Evolutionary conservation across 1,139 yeast species (phyloP).

Genomic region (Saccharomyces pastorianus): DNA sequence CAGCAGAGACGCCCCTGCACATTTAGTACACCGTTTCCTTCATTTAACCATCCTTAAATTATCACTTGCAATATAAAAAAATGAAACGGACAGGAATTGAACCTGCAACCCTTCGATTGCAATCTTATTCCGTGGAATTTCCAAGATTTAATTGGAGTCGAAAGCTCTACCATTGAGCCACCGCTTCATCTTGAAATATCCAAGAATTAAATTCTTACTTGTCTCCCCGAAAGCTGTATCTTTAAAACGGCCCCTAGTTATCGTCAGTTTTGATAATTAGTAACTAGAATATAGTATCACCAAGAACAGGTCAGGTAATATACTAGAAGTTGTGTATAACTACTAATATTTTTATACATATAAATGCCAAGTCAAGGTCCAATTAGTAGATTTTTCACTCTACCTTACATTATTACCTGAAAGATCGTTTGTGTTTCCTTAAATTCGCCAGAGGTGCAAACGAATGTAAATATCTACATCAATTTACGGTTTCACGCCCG

Average conservation of each 20-base stretch:
- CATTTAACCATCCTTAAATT: neutral
- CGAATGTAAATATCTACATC: no score
- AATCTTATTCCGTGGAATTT: conserved; percentile 28
- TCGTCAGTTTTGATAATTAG: no score
- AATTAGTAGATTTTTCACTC: no score
- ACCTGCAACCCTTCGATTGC: conserved; percentile 69
- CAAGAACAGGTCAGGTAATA: neutral
- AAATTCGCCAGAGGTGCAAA: no score
- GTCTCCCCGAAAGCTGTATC: neutral
- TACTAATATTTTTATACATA: no score
- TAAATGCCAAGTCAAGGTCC: no score
- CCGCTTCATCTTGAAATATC: conserved; percentile 46
- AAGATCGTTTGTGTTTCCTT: no score
- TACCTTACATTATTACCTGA: no score
- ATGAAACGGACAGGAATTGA: conserved; percentile 70
- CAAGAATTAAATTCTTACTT: neutral
- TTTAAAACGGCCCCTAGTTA: no score
- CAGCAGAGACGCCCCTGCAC: neutral
- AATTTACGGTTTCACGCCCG: no score
- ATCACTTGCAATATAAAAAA: conserved; percentile 22
- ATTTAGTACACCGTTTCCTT: neutral
- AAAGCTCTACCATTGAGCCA: conserved; percentile 93
- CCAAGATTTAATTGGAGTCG: conserved; percentile 57
- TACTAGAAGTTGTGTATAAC: no score
- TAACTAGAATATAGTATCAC: neutral